Evolutionary conservation across 306 rosid genomes (phyloP), one percentile per base, ranked within the genome.

Genomic region (Vicia villosa): DNA sequence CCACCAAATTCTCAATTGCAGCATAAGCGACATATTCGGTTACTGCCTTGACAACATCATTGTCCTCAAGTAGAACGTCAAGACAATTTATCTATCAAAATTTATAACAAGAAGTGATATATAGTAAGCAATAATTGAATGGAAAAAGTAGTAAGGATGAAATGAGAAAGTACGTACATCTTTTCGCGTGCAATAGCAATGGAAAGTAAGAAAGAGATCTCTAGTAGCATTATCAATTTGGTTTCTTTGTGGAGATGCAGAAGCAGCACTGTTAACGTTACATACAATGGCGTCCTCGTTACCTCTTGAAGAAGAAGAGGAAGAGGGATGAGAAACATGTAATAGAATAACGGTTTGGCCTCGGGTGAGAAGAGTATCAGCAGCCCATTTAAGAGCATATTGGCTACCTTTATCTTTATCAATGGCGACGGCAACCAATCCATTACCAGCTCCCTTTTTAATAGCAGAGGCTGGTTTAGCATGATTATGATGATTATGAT

Each of bases 161-260:
- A 32, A 5, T 6, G 0, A 32, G 37, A 5, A 30, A 1, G 36
- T 5, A 30, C 91, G 2, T 80, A 91, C 99, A 46, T 91, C 95
- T 82, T 94, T 94, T 37, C 99, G 97, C 4, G 96, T 84, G 69
- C 99, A 95, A 77, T 87, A 95, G 80, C 99, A 95, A 76, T 91
- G 99, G 77, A 86, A 91, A 37, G 88, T 84, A 34, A 77, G 87
- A 60, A 95, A 89, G 14, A 95, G 69, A 61, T 87, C 95, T 63
- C 63, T 79, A n/a, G 85, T 83, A 66, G 50, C 28, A 58, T 67
- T 82, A 67, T 84, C 88, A 59, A 91, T 83, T 21, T 72, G 80
- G 68, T 81, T 79, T 81, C 54, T 83, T 1, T 66, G 92, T 2
- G 88, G 91, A 10, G 88, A 85, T 62, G 74, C 83, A 58, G 74